Evolutionary conservation across 371 early-diverging fungal genomes (phyloP).

Genomic region (Haplosporangium sp.): DNA sequence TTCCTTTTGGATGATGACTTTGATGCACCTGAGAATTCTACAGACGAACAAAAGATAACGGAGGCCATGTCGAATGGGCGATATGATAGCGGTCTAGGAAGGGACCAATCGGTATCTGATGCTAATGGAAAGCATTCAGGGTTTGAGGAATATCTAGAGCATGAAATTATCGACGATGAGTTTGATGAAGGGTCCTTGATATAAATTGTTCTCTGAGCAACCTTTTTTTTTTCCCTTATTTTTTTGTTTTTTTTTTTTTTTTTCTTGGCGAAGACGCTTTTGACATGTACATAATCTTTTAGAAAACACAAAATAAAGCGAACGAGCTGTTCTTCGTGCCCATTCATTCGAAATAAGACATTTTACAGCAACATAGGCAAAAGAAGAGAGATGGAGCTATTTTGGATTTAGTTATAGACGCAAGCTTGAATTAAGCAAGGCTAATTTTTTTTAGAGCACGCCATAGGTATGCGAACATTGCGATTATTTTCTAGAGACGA

Average conservation of each 20-base stretch:
- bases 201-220: background rate
- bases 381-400: too few relatives aligned
- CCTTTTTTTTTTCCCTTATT: background rate
- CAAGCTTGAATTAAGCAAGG: too few relatives aligned
- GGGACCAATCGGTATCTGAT: conserved; percentile 3
- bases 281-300: background rate
- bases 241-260: conserved; percentile 7
- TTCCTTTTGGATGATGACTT: conserved; percentile 49
- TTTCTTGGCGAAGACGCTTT: conserved; percentile 6
- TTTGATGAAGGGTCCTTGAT: conserved; percentile 33
- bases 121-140: background rate
- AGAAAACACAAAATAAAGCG: background rate
- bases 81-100: conserved; percentile 6
- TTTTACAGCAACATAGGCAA: too few relatives aligned
- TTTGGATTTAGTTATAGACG: too few relatives aligned
- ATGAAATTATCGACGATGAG: conserved; percentile 22
- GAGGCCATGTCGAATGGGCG: conserved; percentile 17
- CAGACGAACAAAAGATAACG: conserved; percentile 2
- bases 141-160: conserved; percentile 13
- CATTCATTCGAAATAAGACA: too few relatives aligned
- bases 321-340: background rate
- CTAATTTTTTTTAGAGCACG: too few relatives aligned
- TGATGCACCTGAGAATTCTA: background rate
- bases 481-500: too few relatives aligned
- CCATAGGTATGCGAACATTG: too few relatives aligned